Conservation (phyloP, 2,329 filamentous ascomycete genomes). For the Diaporthe citriasiana region DNA sequence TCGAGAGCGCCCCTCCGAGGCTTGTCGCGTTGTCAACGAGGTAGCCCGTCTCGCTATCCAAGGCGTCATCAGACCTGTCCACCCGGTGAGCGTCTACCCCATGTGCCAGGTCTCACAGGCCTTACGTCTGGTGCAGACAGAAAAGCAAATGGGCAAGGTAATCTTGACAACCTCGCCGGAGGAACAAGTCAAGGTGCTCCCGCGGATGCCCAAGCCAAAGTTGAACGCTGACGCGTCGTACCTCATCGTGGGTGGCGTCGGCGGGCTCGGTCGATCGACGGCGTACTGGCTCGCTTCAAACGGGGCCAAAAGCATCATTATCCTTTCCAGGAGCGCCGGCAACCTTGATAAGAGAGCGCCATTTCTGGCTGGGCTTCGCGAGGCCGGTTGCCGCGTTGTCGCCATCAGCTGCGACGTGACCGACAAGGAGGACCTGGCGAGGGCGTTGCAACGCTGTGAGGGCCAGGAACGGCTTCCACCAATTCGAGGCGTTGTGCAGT, state of each 20-base stretch:
- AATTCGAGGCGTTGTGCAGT: constrained; percentile 60
- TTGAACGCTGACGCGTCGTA: constrained; percentile 48
- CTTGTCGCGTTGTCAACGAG: not conserved
- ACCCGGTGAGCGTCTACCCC: constrained; percentile 42
- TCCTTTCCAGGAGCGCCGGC: constrained; percentile 49
- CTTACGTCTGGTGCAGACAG: constrained; percentile 54
- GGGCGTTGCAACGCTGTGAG: constrained; percentile 43
- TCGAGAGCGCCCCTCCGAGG: not conserved
- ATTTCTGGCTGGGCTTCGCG: constrained; percentile 45
- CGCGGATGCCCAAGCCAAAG: not conserved
- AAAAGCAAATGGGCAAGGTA: constrained; percentile 50
- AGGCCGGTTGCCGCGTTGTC: constrained; percentile 45
- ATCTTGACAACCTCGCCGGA: constrained; percentile 49
- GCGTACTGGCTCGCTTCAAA: constrained; percentile 48
- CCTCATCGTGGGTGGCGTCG: constrained; percentile 52
- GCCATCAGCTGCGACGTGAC: constrained; percentile 49
- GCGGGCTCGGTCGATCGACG: constrained; percentile 51
- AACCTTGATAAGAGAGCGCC: constrained; percentile 37
- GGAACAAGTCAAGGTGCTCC: constrained; percentile 44
- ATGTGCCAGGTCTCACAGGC: constrained; percentile 49
- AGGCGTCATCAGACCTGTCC: constrained; percentile 32
- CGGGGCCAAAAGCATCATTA: constrained; percentile 49
- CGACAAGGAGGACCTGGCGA: constrained; percentile 48
- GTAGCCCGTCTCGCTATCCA: not conserved
- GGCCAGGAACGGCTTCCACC: constrained; percentile 49